phyloP scores from a whole-genome alignment of 1,284 basidiomycete species.

The Malassezia brasiliensis region DNA sequence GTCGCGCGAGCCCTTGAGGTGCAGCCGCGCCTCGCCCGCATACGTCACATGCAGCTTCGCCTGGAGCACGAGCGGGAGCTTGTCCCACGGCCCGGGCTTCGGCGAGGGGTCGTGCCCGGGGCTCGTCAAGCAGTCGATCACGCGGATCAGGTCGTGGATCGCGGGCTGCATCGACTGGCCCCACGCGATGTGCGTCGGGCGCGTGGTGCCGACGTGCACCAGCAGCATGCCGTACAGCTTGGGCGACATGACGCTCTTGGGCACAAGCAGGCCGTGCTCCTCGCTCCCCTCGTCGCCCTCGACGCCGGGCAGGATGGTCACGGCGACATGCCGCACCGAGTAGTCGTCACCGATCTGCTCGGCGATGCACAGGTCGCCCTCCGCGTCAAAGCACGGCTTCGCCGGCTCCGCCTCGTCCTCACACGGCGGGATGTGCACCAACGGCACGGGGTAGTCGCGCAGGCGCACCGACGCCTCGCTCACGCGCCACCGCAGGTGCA shows the following conservation, averaged over 20 bases:
- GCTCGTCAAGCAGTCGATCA: conserved; percentile 71
- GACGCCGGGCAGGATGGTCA: conserved; percentile 37
- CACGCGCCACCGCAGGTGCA: conserved; percentile 67
- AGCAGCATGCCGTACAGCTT: conserved; percentile 69
- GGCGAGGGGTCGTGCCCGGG: conserved; percentile 78
- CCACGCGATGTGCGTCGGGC: conserved; percentile 73
- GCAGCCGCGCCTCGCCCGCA: conserved; percentile 61
- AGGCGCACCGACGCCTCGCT: conserved; percentile 59
- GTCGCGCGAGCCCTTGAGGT: conserved; percentile 62
- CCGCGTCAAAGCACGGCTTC: conserved; percentile 57
- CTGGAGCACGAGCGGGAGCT: conserved; percentile 59
- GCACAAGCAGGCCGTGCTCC: conserved; percentile 61
- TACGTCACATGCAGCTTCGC: conserved; percentile 70
- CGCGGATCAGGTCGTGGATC: conserved; percentile 74
- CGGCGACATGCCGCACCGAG: conserved; percentile 49
- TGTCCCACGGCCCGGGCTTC: conserved; percentile 89
- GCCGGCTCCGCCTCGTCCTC: conserved; percentile 6
- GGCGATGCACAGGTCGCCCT: conserved; percentile 72
- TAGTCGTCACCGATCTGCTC: conserved; percentile 71
- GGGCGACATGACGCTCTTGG: conserved; percentile 88
- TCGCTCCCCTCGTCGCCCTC: conserved; percentile 52
- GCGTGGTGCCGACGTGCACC: conserved; percentile 60
- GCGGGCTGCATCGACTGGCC: conserved; percentile 77
- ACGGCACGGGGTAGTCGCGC: conserved; percentile 61
- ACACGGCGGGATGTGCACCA: conserved; percentile 51